phyloP scores from a whole-genome alignment of 139 green algal genomes.

The Spirogloea muscicola region DNA sequence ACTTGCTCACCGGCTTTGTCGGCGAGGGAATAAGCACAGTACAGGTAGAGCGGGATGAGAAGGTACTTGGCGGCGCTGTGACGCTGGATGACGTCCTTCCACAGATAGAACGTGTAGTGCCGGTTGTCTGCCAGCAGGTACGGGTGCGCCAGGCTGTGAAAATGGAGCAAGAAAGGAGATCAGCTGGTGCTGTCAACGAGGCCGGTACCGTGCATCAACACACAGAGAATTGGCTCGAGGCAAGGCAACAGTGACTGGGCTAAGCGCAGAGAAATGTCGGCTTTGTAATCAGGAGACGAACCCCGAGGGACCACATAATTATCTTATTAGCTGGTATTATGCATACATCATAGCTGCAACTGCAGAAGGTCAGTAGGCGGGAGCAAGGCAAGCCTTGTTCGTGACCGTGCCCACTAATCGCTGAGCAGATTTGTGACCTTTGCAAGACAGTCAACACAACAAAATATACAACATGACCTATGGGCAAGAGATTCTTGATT shows the following conservation, averaged over 20 bases:
- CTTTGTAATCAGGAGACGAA: background rate
- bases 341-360: too few species aligned
- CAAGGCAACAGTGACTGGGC: background rate
- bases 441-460: background rate
- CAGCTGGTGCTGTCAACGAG: too few species aligned
- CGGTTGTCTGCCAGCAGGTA: slow-evolving; percentile 93
- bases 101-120: slow-evolving; percentile 93
- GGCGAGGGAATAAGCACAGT: background rate
- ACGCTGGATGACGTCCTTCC: slow-evolving; percentile 60
- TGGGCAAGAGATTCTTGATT: background rate
- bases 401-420: too few species aligned
- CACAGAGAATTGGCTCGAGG: background rate
- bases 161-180: background rate
- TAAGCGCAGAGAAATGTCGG: background rate
- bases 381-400: too few species aligned
- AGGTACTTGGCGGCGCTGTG: slow-evolving; percentile 35
- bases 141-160: slow-evolving; percentile 71
- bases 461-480: background rate
- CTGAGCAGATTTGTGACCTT: background rate
- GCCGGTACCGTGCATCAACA: too few species aligned
- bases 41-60: slow-evolving; percentile 59
- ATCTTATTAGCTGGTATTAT: too few species aligned
- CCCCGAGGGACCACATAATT: too few species aligned
- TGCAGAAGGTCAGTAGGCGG: too few species aligned
- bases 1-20: too few species aligned